A percentile compares a stretch with the other conserved stretches of the same genome.
Evolutionary conservation across 2,329 filamentous ascomycete species (phyloP).

Genomic region (Elsinoe arachidis): DNA sequence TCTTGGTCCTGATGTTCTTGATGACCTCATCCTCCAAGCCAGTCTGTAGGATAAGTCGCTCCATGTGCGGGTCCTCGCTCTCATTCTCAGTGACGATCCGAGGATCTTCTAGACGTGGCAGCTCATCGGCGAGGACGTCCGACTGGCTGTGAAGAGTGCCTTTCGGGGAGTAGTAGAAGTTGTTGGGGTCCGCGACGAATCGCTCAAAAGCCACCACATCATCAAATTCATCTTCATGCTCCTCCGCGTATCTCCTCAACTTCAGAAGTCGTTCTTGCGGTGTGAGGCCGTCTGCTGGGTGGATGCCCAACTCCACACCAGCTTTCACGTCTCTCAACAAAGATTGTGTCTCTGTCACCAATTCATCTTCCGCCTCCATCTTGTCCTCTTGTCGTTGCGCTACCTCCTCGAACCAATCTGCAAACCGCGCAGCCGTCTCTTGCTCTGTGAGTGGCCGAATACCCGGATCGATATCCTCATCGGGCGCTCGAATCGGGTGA

Average conservation of each 20-base stretch:
- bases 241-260: slow-evolving; percentile 14
- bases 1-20: slow-evolving; percentile 54
- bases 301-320: slow-evolving; percentile 15
- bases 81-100: slow-evolving; percentile 31
- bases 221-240: slow-evolving; percentile 37
- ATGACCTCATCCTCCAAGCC: slow-evolving; percentile 45
- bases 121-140: slow-evolving; percentile 40
- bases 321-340: slow-evolving; percentile 20
- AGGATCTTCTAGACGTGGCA: slow-evolving; percentile 38
- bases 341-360: slow-evolving; percentile 20
- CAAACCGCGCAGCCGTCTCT: slow-evolving; percentile 54
- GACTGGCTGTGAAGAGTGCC: slow-evolving; percentile 39
- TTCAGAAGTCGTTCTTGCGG: slow-evolving; percentile 16
- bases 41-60: slow-evolving; percentile 48
- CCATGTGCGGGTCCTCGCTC: slow-evolving; percentile 35
- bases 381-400: slow-evolving; percentile 13
- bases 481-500: slow-evolving; percentile 41
- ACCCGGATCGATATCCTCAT: slow-evolving; percentile 44
- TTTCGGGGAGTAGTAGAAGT: slow-evolving; percentile 39
- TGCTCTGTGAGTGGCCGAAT: slow-evolving; percentile 54
- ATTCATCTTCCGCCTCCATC: slow-evolving; percentile 32
- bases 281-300: slow-evolving; percentile 22
- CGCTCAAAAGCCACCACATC: slow-evolving; percentile 30
- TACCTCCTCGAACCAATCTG: slow-evolving; percentile 25
- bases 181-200: slow-evolving; percentile 39